Base-by-base conservation (phyloP, 805 yeast species). In the Wickerhamomyces bovis region DNA sequence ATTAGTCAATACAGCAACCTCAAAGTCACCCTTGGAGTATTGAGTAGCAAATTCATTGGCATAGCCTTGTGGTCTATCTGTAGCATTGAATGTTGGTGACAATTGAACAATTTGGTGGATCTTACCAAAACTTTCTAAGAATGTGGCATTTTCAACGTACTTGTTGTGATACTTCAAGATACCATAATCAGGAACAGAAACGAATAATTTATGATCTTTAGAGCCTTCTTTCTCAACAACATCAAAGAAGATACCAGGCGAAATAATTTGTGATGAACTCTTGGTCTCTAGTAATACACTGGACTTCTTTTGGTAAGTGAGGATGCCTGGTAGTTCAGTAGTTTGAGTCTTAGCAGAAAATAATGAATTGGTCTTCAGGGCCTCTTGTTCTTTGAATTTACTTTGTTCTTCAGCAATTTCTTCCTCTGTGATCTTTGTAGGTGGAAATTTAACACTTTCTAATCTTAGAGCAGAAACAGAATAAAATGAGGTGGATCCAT, bases 41-140 rank as follows among this genome's bases (percentile, higher is more conserved):
- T 90, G 97, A 7, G 92, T 81, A 1, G 97, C 95, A 64, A 87
- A 80, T 49, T 81, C 81, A 61, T 92, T 90, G 10, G 89, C 87
- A 61, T 82, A 88, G 3, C 97, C 96, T 55, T 73, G 78, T 19
- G 96, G 95, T 40, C 78, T 78, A 39, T 77, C 67, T 0, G 92
- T 76, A 1, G 95, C 88, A 58, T 78, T 77, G 72, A 83, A 83
- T 2, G 81, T 69, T 15, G 86, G 80, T 0, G 92, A 77, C 39
- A 87, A 59, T 51, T 84, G 86, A 16, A 81, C 77, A 51, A 90
- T 81, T 42, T 85, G 87, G 57, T 83, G 89, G 22, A 90, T 80
- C 30, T 67, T 67, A 13, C 81, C 81, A 35, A 76, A 77, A 13
- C 78, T 70, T 41, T 78, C 83, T 42, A 86, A 65, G 56, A 83